Evolutionary conservation across 2,329 filamentous ascomycete species (phyloP).

Genomic region (Aureobasidium musti): DNA sequence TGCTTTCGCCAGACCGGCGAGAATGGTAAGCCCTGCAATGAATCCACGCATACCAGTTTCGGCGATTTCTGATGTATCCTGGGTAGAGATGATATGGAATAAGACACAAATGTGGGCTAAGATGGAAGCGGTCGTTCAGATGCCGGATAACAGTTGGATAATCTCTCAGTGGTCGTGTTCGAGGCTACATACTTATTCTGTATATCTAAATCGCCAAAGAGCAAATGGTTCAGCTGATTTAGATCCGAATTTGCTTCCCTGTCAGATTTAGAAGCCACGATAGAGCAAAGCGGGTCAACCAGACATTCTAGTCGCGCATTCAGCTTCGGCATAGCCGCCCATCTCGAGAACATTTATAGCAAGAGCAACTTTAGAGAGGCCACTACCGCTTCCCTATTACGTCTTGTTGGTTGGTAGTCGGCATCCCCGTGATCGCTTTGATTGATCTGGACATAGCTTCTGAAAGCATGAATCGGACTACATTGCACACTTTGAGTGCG

Average conservation of each 20-base stretch:
- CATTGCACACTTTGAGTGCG: neutral
- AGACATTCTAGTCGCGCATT: neutral
- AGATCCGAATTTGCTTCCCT: neutral
- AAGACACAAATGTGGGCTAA: no score
- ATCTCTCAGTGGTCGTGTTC: neutral
- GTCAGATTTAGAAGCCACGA: neutral
- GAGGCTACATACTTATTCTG: neutral
- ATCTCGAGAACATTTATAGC: neutral
- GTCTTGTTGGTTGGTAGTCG: neutral
- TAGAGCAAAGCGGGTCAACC: neutral
- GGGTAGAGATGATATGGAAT: no score
- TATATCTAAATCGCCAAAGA: neutral
- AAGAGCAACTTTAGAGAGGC: neutral
- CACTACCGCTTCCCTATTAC: no score
- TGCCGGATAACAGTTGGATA: neutral
- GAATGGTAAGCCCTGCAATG: neutral
- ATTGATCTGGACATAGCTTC: neutral
- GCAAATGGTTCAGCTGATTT: neutral
- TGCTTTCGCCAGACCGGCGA: neutral
- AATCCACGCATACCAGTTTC: neutral
- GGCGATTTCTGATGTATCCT: no score
- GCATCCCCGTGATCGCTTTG: neutral
- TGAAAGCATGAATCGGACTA: neutral
- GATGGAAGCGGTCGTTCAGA: no score
- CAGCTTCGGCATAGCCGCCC: conserved; percentile 4